A percentile compares a stretch with the other conserved stretches of the same genome.
Evolutionary conservation across 352 stramenopile species (phyloP).

Genomic region (Paralagenidium karlingii): DNA sequence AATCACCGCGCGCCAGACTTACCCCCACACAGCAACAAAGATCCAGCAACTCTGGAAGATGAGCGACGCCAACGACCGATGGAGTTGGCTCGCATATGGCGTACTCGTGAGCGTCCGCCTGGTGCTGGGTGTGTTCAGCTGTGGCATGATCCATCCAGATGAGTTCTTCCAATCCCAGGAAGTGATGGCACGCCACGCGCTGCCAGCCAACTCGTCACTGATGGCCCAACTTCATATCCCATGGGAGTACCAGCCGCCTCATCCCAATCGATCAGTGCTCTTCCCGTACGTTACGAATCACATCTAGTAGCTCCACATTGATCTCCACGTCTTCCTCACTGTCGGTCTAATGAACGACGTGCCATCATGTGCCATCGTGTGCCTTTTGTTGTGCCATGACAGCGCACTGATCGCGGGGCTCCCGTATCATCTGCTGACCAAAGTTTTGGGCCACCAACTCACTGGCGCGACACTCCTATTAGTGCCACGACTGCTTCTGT

Average conservation of each 20-base stretch:
- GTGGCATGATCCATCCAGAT: conserved; percentile 65
- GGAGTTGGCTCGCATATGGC: no score
- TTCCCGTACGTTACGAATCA: conserved; percentile 34
- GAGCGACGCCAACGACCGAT: no score
- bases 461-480: conserved; percentile 35
- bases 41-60: no score
- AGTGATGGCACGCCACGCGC: conserved; percentile 48
- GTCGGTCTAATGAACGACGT: no score
- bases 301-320: neutral
- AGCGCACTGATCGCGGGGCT: conserved; percentile 33
- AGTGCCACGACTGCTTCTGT: conserved; percentile 44
- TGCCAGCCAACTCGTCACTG: conserved; percentile 13
- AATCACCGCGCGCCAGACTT: no score
- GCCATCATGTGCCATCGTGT: neutral
- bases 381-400: neutral
- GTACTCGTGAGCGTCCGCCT: conserved; percentile 28
- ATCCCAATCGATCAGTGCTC: conserved; percentile 57
- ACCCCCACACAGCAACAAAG: no score
- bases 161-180: conserved; percentile 85
- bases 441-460: conserved; percentile 18
- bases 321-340: conserved; percentile 1
- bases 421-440: conserved; percentile 33
- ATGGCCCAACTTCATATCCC: conserved; percentile 29
- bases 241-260: conserved; percentile 58
- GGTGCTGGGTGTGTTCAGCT: conserved; percentile 10